Evolutionary conservation across 257 asterid genomes (phyloP).

Genomic region (Primulina tabacum): DNA sequence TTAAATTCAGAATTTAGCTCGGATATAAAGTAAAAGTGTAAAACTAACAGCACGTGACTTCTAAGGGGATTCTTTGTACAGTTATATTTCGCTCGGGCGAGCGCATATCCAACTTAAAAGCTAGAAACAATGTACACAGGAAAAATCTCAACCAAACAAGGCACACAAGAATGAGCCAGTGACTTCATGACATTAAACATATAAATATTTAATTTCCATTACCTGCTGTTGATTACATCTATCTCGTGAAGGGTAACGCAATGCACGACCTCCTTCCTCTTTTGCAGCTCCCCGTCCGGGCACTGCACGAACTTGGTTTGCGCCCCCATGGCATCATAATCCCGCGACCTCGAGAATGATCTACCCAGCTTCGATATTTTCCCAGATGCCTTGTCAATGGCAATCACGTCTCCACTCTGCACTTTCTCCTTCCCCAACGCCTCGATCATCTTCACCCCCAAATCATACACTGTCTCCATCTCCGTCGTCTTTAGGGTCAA

Average conservation of each 20-base stretch:
- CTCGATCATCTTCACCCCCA: constrained; percentile 91
- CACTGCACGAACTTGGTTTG: constrained; percentile 94
- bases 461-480: constrained; percentile 83
- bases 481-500: constrained; percentile 81
- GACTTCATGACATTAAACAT: background rate
- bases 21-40: background rate
- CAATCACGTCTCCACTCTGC: constrained; percentile 92
- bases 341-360: constrained; percentile 81
- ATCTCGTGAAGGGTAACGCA: constrained; percentile 88
- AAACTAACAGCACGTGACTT: background rate
- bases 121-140: too few relatives aligned
- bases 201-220: background rate
- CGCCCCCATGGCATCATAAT: constrained; percentile 94
- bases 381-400: constrained; percentile 88
- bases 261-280: constrained; percentile 95
- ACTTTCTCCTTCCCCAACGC: constrained; percentile 87
- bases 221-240: constrained; percentile 95
- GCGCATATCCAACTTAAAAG: too few relatives aligned
- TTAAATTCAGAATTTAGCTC: background rate
- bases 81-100: too few relatives aligned
- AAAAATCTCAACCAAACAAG: background rate
- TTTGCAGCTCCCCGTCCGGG: constrained; percentile 97
- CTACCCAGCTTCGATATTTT: constrained; percentile 84
- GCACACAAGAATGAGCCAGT: background rate
- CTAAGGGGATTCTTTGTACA: too few relatives aligned